phyloP scores from a whole-genome alignment of 805 yeast genomes.

The Nakazawaea siamensis region DNA sequence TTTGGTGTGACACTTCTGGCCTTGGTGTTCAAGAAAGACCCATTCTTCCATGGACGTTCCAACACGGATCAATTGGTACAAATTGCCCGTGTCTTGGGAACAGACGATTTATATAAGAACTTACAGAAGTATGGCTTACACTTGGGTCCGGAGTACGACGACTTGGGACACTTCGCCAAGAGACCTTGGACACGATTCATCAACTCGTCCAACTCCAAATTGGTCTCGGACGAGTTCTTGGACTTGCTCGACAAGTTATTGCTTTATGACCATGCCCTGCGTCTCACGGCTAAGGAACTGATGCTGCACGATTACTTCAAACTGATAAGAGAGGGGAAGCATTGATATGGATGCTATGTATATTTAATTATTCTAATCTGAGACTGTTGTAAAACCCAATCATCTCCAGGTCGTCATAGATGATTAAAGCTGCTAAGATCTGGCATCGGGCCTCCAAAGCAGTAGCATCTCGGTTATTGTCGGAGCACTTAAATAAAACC shows the following conservation, averaged over 20 bases:
- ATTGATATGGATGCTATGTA: too few species aligned
- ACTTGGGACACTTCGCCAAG: constrained; percentile 56
- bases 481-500: too few species aligned
- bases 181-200: constrained; percentile 62
- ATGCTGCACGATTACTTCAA: constrained; percentile 69
- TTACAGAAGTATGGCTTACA: constrained; percentile 62
- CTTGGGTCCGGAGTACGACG: constrained; percentile 69
- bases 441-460: too few species aligned
- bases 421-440: too few species aligned
- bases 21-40: constrained; percentile 83
- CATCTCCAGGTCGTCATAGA: too few species aligned
- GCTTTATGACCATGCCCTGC: constrained; percentile 78
- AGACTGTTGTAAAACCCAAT: too few species aligned
- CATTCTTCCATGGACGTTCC: constrained; percentile 86
- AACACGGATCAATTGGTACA: constrained; percentile 88
- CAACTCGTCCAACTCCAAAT: constrained; percentile 41
- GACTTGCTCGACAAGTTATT: constrained; percentile 69
- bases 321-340: constrained; percentile 79
- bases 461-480: too few species aligned
- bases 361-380: too few species aligned
- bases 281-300: constrained; percentile 85
- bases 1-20: constrained; percentile 92
- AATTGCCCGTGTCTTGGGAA: constrained; percentile 81
- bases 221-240: constrained; percentile 46
- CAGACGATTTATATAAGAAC: constrained; percentile 67